Conservation (phyloP, 1,139 yeast species). For the Kodamaea ohmeri region DNA sequence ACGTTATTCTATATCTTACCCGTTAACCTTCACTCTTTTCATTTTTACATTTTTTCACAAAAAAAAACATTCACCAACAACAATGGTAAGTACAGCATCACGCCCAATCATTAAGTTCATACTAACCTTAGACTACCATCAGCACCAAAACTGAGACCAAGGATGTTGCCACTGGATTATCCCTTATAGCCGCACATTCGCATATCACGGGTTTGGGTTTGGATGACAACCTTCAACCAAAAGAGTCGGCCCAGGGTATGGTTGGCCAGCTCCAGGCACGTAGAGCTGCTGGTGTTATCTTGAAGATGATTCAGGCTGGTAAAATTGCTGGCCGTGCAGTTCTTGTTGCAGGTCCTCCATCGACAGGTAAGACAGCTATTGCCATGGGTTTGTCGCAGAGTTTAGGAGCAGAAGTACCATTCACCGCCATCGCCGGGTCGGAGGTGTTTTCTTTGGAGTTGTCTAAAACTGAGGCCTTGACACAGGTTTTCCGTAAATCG, state of each 20-base stretch:
- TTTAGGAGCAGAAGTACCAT: conserved; percentile 89
- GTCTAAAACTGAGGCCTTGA: conserved; percentile 91
- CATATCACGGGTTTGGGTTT: conserved; percentile 95
- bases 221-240: conserved; percentile 84
- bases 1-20: no score
- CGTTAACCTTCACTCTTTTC: background rate
- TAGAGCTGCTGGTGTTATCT: conserved; percentile 90
- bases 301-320: conserved; percentile 91
- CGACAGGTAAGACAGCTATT: conserved; percentile 97
- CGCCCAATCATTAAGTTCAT: background rate
- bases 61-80: conserved; percentile 4
- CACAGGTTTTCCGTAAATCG: conserved; percentile 92
- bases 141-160: conserved; percentile 39
- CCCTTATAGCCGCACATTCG: conserved; percentile 92
- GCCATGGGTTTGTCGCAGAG: conserved; percentile 96
- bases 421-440: conserved; percentile 91
- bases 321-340: conserved; percentile 97
- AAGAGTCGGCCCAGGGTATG: conserved; percentile 85
- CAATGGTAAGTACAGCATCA: conserved; percentile 9
- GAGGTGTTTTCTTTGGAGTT: conserved; percentile 90
- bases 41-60: conserved; percentile 1
- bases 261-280: conserved; percentile 96
- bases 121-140: conserved; percentile 27
- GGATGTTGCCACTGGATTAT: conserved; percentile 50
- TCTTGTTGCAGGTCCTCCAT: conserved; percentile 95